Evolutionary conservation across 768 basidiomycete genomes (phyloP), one percentile per base, ranked within the genome.

Genomic region (Termitomyces heimii): DNA sequence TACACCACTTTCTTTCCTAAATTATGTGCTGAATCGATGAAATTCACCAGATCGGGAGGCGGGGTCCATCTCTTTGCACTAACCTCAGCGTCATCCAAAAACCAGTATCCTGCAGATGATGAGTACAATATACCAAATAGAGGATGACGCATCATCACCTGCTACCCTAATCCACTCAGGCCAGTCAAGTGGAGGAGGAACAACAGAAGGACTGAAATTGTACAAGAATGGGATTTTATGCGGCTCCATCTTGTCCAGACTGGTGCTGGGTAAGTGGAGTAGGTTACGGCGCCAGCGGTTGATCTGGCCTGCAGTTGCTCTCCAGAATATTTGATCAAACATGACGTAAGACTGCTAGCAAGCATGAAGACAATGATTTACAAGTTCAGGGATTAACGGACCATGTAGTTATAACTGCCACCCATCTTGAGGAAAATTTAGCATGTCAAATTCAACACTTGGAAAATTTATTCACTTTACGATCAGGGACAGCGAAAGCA

Each of bases 281-380:
- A 83, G 68, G 61, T 93, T 83, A 61, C 86, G 81, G 32, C 96
- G 81, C 94, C 94, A 99, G 46, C 92, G 82, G 67, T 98, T 98
- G 66, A 99, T 87, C 66, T 98, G 96, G 1, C 92, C 89, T 2
- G 96, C 80, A 29, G 87, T 98, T 16, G 90, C 95, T 48, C 92
- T 82, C 96, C 96, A 99, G 73, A 99, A 98, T 29, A 96, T 88
- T 75, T 96, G 93, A 65, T 96, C 97, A 68, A 98, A 98, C 84
- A 98, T 88, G 51, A 95, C 93, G 68, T 94, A 96, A 4, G 94
- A 88, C 89, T 93, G 53, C 32, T 54, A 32, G 55, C 34, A 29
- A 53, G 31, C 63, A 50, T 37, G 45, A 52, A 45, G 40, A 10
- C n/a, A 29, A 57, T 18, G 43, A 55, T 53, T 20, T 46, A 53